Percentiles rank a stretch among this genome's conserved stretches.
phyloP scores from a whole-genome alignment of 2,329 filamentous ascomycete species.

The Dothiorella sarmentorum region DNA sequence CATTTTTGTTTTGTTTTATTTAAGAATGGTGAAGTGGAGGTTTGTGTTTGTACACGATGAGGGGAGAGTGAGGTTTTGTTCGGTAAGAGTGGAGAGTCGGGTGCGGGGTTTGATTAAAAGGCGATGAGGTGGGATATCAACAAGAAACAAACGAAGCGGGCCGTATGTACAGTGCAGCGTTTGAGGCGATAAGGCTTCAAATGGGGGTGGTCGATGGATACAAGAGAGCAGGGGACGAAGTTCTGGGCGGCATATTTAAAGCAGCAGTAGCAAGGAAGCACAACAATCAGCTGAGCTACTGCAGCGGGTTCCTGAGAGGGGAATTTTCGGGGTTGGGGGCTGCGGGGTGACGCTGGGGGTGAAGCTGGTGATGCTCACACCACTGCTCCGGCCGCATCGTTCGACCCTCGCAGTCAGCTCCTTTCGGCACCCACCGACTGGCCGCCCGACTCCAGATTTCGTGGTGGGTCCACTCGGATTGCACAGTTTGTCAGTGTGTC shows the following conservation, averaged over 20 bases:
- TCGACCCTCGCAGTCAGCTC: slow-evolving; percentile 12
- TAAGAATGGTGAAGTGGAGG: no score
- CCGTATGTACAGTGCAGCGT: slow-evolving; percentile 1
- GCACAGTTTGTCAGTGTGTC: background rate
- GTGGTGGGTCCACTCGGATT: background rate
- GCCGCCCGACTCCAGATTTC: background rate
- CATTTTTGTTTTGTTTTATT: no score
- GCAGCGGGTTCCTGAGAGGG: background rate
- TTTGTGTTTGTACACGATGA: background rate
- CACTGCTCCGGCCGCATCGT: background rate
- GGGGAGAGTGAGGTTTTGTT: background rate
- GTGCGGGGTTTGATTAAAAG: background rate
- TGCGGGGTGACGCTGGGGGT: background rate
- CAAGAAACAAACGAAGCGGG: slow-evolving; percentile 2
- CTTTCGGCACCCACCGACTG: slow-evolving; percentile 5
- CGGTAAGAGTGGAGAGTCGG: background rate
- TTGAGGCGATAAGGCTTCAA: slow-evolving; percentile 2
- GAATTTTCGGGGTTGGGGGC: background rate
- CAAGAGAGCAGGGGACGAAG: background rate
- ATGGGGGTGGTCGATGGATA: background rate
- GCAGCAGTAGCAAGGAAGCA: background rate
- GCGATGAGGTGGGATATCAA: background rate
- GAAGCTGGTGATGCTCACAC: slow-evolving; percentile 16
- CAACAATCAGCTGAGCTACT: background rate
- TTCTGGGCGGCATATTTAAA: slow-evolving; percentile 7